These are phyloP conservation scores for Tubosaeta sp. DNA, from an alignment of 768 basidiomycete genomes.

Conservation along the genomic window DNA sequence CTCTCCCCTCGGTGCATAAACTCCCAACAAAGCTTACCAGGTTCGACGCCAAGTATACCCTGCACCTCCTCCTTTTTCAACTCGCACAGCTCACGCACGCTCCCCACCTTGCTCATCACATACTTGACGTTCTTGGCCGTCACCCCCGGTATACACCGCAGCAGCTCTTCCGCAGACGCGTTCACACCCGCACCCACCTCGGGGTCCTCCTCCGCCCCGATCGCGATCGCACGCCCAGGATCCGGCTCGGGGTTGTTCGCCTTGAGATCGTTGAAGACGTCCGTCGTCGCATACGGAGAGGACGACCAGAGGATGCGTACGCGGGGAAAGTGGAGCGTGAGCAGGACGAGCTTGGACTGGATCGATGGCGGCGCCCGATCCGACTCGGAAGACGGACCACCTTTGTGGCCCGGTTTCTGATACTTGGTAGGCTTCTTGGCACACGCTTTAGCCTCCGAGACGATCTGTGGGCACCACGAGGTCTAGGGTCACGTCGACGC, in stretches of 20 bases:
- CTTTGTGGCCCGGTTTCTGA: slow-evolving; percentile 43
- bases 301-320: slow-evolving; percentile 97
- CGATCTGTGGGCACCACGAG: slow-evolving; percentile 37
- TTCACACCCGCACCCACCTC: slow-evolving; percentile 67
- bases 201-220: slow-evolving; percentile 77
- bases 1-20: slow-evolving; percentile 76
- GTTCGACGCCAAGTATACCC: slow-evolving; percentile 73
- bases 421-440: slow-evolving; percentile 63
- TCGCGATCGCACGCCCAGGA: slow-evolving; percentile 62
- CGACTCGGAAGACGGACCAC: slow-evolving; percentile 15
- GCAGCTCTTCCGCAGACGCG: slow-evolving; percentile 73
- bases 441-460: slow-evolving; percentile 65
- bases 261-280: slow-evolving; percentile 93
- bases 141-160: slow-evolving; percentile 81
- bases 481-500: neutral
- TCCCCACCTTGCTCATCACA: slow-evolving; percentile 77
- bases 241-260: slow-evolving; percentile 76
- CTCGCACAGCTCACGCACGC: slow-evolving; percentile 70
- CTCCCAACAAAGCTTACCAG: slow-evolving; percentile 73
- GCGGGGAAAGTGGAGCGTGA: slow-evolving; percentile 86
- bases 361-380: slow-evolving; percentile 49
- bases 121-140: slow-evolving; percentile 79
- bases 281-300: slow-evolving; percentile 86
- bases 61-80: slow-evolving; percentile 60
- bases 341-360: slow-evolving; percentile 89